Base-by-base conservation (phyloP, 2,329 filamentous ascomycete genomes). In the Lachnellula suecica region DNA sequence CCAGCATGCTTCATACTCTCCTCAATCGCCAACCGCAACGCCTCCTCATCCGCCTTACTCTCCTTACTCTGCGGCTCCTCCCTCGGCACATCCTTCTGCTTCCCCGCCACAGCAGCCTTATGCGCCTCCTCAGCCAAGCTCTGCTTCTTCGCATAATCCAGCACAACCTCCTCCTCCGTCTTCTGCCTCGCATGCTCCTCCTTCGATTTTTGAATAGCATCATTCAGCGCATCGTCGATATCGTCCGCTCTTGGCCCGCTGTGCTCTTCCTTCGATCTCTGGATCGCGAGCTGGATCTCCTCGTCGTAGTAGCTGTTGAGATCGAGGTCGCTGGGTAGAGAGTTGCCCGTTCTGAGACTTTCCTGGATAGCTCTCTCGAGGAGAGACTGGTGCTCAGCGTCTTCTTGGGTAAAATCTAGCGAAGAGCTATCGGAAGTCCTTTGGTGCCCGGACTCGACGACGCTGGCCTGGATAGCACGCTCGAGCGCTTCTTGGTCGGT, bases 131-230 rank as follows among this genome's bases (percentile, higher is more conserved):
- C 89, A 0, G 81, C 77, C 38, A 90, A 66, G 67, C 87, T 91
- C 72, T 91, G 87, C 72, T 84, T 87, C 75, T 87, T 88, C 37
- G 91, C 79, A 68, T 89, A 91, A 62, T 91, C 87, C 66, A 92
- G 68, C 8, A 91, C 81, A 52, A 88, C 83, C 51, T 90, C 82
- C 65, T 92, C 87, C 64, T 91, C 88, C 0, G 77, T 81, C 63
- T 70, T 75, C 49, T 72, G 67, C 34, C 66, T 70, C 44, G 69
- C 67, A n/a, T 41, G 41, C 2, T 78, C 69, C 29, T 74, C 68
- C 22, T 60, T 64, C 6, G 58, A 61, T 46, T 54, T 53, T 27
- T 60, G 42, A 10, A 67, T 52, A 1, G 59, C 62, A 7, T 56
- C 52, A 19, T 59, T 59, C 4, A 64, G 27, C 23, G 61, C 59